Conservation (phyloP, 78 protist species). For the Creolimax fragrantissima region DNA sequence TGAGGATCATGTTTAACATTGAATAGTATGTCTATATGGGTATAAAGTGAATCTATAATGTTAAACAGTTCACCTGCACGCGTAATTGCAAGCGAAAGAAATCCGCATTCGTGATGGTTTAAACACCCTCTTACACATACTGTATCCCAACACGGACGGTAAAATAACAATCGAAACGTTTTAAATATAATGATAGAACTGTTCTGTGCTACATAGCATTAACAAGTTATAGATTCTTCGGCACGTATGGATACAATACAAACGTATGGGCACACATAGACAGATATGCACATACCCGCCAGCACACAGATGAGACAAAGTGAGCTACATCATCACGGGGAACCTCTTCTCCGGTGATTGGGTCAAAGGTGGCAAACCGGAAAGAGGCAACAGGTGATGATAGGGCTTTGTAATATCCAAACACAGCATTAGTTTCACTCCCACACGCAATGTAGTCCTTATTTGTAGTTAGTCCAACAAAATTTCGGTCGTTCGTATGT, state of each 20-base stretch:
- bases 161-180: background rate
- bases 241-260: too few species aligned
- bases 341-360: conserved; percentile 45
- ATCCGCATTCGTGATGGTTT: background rate
- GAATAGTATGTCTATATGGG: background rate
- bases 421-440: conserved; percentile 61
- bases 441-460: conserved; percentile 63
- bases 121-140: background rate
- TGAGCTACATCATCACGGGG: conserved; percentile 35
- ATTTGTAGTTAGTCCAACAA: conserved; percentile 62
- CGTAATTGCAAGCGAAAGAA: background rate
- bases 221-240: background rate
- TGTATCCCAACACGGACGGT: background rate
- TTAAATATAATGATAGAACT: background rate
- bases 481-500: conserved; percentile 64
- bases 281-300: conserved; percentile 18
- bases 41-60: background rate
- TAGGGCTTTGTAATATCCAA: conserved; percentile 49
- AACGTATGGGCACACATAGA: too few species aligned
- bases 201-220: background rate
- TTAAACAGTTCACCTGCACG: background rate
- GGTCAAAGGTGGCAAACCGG: conserved; percentile 30
- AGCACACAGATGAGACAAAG: conserved; percentile 58
- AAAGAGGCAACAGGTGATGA: conserved; percentile 46
- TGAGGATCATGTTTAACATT: background rate